These are phyloP conservation scores for Paracorniculantispora psalliotae DNA, from an alignment of 2,329 filamentous ascomycete species.

Conservation along the genomic window DNA sequence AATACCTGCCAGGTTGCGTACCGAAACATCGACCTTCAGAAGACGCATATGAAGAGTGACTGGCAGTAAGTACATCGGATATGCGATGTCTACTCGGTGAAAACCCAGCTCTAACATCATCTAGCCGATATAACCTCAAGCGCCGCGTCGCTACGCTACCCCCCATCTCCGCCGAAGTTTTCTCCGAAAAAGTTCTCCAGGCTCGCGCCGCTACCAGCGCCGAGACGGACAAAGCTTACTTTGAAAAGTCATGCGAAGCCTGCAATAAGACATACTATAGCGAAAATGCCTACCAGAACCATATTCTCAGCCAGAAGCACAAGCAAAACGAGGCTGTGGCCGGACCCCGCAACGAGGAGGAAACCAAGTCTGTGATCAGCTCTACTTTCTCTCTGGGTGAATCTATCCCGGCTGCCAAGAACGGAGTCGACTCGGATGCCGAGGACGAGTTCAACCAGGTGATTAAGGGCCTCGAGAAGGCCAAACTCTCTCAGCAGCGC, in stretches of 20 bases:
- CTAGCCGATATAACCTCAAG: slow-evolving; percentile 90
- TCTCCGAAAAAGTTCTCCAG: slow-evolving; percentile 91
- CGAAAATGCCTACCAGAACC: slow-evolving; percentile 92
- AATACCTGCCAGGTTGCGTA: slow-evolving; percentile 98
- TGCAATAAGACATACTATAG: slow-evolving; percentile 95
- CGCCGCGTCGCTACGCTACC: slow-evolving; percentile 85
- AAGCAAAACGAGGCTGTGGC: slow-evolving; percentile 52
- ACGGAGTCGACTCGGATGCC: slow-evolving; percentile 58
- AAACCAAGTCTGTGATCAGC: slow-evolving; percentile 77
- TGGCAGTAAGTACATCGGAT: slow-evolving; percentile 72
- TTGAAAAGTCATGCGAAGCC: slow-evolving; percentile 73
- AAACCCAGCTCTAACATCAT: slow-evolving; percentile 4
- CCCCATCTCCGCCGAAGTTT: slow-evolving; percentile 85
- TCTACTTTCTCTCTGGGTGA: slow-evolving; percentile 89
- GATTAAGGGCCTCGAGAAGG: slow-evolving; percentile 69
- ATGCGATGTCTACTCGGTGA: neutral
- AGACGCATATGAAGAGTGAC: slow-evolving; percentile 95
- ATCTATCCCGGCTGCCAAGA: slow-evolving; percentile 49
- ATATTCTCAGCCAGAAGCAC: slow-evolving; percentile 87
- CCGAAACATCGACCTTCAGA: slow-evolving; percentile 86
- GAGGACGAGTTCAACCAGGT: slow-evolving; percentile 75
- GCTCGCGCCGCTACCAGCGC: slow-evolving; percentile 80
- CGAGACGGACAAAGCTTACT: slow-evolving; percentile 82
- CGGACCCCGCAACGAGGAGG: slow-evolving; percentile 50
- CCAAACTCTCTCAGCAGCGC: slow-evolving; percentile 56